Percentiles rank a stretch among this genome's conserved stretches.
Conservation (phyloP, 164 flowering plant species). For the Sextonia rubra region DNA sequence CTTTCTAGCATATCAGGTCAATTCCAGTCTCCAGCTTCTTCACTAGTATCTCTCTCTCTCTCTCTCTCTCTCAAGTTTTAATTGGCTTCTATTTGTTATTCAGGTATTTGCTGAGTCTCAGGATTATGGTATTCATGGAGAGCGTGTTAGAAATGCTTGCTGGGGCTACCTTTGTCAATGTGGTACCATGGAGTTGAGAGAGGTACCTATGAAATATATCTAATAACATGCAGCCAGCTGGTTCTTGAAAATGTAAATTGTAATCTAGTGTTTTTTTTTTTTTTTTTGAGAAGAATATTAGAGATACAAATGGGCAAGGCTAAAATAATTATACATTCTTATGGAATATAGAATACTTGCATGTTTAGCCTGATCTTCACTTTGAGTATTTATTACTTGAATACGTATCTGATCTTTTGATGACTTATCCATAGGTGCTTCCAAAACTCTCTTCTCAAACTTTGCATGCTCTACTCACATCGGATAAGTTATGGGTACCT, state of each 20-base stretch:
- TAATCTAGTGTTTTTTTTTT: neutral
- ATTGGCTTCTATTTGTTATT: constrained; percentile 11
- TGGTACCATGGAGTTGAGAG: constrained; percentile 86
- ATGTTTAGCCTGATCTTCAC: neutral
- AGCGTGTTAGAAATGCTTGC: constrained; percentile 96
- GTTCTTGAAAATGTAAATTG: neutral
- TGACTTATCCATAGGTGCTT: constrained; percentile 53
- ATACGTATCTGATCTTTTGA: constrained; percentile 13
- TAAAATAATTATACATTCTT: too few species aligned
- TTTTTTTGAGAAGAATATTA: neutral
- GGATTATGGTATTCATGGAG: constrained; percentile 96
- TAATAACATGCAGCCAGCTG: neutral
- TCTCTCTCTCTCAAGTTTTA: constrained; percentile 3
- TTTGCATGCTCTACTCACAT: constrained; percentile 77
- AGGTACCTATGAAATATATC: constrained; percentile 41
- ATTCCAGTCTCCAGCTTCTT: neutral
- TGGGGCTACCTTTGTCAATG: constrained; percentile 99
- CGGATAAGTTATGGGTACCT: constrained; percentile 92
- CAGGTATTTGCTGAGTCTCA: constrained; percentile 96
- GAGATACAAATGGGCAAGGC: neutral
- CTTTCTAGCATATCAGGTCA: constrained; percentile 91
- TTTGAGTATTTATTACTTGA: neutral
- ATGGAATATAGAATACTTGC: neutral
- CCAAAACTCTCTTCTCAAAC: constrained; percentile 95
- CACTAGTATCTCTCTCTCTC: neutral